phyloP scores from a whole-genome alignment of 768 basidiomycete species.

The Gloeostereum incarnatum region DNA sequence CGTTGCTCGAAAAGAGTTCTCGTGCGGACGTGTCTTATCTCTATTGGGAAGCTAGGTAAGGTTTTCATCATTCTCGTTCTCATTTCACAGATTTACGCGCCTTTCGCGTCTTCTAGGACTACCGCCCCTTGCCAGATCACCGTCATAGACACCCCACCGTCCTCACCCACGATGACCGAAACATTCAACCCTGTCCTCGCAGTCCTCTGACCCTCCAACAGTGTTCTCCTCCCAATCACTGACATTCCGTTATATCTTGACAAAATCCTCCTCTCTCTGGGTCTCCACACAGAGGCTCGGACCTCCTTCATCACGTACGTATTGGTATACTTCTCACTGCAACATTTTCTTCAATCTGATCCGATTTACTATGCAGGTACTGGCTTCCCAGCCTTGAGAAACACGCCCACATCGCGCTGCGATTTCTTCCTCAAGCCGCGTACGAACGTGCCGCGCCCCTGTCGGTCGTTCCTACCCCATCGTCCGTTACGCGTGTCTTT shows the following conservation, averaged over 20 bases:
- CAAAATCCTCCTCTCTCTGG: conserved; percentile 10
- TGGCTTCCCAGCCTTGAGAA: conserved; percentile 36
- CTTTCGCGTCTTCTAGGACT: conserved; percentile 3
- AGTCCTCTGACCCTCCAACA: conserved; percentile 1
- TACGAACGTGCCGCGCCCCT: conserved; percentile 31
- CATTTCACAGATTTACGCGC: no score
- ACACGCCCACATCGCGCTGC: conserved; percentile 29
- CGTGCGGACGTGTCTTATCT: conserved; percentile 22
- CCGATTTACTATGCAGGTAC: conserved; percentile 19
- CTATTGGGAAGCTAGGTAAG: conserved; percentile 29
- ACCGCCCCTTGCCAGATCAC: not conserved
- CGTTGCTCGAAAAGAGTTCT: conserved; percentile 17
- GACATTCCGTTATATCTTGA: conserved; percentile 17
- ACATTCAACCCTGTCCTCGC: no score
- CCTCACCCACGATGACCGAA: no score
- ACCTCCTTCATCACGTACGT: conserved; percentile 24
- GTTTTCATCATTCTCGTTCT: no score
- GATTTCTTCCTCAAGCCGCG: conserved; percentile 32
- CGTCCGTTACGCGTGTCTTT: conserved; percentile 33
- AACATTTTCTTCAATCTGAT: not conserved
- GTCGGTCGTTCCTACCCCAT: conserved; percentile 27
- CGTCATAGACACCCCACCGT: no score
- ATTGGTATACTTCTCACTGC: not conserved
- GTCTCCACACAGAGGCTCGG: conserved; percentile 21
- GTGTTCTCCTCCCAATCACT: conserved; percentile 11